A percentile compares a stretch with the other conserved stretches of the same genome.
These are phyloP conservation scores for Viola odorata DNA, from an alignment of 345 rosid genomes.

Conservation along the genomic window DNA sequence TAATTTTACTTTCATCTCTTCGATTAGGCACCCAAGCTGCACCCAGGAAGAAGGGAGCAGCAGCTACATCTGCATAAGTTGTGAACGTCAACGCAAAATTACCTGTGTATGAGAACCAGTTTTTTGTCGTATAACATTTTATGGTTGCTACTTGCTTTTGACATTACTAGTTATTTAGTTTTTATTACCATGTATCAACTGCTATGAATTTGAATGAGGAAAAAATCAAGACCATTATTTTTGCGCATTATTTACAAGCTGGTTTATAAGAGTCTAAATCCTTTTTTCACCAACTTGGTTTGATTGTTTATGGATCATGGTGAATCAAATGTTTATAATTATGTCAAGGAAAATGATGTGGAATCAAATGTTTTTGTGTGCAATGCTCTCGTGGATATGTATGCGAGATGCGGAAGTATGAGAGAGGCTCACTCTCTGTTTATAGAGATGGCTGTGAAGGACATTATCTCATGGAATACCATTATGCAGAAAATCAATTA, in stretches of 20 bases:
- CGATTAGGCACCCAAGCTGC: conserved; percentile 71
- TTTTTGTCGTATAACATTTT: too few species aligned
- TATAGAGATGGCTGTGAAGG: conserved; percentile 42
- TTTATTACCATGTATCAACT: too few species aligned
- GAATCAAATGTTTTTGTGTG: conserved; percentile 43
- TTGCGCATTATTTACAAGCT: too few species aligned
- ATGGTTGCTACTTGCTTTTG: too few species aligned
- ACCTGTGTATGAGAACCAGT: too few species aligned
- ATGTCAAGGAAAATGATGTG: conserved; percentile 39
- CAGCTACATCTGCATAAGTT: conserved; percentile 53
- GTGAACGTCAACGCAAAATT: neutral
- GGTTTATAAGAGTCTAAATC: too few species aligned
- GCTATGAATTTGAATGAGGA: too few species aligned
- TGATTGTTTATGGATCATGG: too few species aligned
- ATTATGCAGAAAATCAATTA: too few species aligned
- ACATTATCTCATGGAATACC: conserved; percentile 66
- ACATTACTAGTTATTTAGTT: too few species aligned
- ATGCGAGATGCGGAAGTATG: conserved; percentile 74
- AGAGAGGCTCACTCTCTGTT: conserved; percentile 47
- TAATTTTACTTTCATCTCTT: neutral
- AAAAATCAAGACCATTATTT: too few species aligned
- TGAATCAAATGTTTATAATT: conserved; percentile 38
- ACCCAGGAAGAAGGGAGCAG: conserved; percentile 63
- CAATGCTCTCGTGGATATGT: conserved; percentile 73
- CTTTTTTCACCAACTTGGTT: too few species aligned